Conservation (phyloP, 306 rosid species). For the Chamaecrista fasciculata region DNA sequence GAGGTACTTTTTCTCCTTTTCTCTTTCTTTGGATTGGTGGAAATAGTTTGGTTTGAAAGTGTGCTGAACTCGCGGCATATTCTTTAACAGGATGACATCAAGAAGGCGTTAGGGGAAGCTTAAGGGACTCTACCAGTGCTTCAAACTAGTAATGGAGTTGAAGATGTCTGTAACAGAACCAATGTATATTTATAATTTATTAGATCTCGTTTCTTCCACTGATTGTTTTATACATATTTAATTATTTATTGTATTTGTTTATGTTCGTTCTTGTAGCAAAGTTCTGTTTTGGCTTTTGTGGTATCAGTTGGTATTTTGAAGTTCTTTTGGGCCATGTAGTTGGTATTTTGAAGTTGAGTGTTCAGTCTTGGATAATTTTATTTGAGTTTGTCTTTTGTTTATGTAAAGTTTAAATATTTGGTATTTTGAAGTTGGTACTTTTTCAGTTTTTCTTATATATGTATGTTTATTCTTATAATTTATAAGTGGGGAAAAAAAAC, state of each 20-base stretch:
- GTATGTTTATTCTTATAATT: background rate
- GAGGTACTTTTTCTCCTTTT: conserved; percentile 47
- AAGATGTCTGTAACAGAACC: conserved; percentile 18
- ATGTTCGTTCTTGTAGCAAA: conserved; percentile 13
- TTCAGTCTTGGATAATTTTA: conserved; percentile 14
- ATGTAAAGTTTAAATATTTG: background rate
- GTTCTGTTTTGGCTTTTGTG: conserved; percentile 13
- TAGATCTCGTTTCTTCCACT: conserved; percentile 14
- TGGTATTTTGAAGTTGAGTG: conserved; percentile 22
- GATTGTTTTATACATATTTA: conserved; percentile 22
- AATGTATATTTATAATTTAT: background rate
- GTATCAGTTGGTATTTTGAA: conserved; percentile 13
- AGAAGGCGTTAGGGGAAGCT: conserved; percentile 69
- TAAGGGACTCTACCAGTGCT: conserved; percentile 32
- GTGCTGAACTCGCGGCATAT: background rate
- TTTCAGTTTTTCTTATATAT: no score
- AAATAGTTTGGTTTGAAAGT: background rate
- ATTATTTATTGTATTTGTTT: no score
- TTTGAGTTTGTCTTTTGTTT: conserved; percentile 13
- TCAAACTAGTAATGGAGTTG: conserved; percentile 3
- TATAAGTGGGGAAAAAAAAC: background rate
- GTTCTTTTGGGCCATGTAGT: no score
- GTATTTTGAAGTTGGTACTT: conserved; percentile 1
- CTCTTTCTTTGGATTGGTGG: background rate
- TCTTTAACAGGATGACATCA: conserved; percentile 62